A percentile compares a stretch with the other conserved stretches of the same genome.
phyloP scores from a whole-genome alignment of 805 yeast genomes.

The Starmera caribaea region DNA sequence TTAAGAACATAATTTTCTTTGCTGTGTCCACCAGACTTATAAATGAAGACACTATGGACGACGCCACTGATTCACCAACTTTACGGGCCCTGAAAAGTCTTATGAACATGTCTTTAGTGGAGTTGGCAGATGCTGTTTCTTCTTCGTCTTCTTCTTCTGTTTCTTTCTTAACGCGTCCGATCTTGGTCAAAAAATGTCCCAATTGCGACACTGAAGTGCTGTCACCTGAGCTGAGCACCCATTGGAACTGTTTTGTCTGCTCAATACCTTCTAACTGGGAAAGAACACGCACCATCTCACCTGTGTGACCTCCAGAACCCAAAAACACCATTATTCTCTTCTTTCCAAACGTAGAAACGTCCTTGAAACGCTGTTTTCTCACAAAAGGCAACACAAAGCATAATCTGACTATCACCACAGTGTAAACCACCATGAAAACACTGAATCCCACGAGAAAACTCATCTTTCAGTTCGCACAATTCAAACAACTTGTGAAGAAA shows the following conservation, averaged over 20 bases:
- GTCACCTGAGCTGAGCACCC: conserved; percentile 42
- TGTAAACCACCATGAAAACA: background rate
- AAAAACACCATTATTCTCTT: conserved; percentile 30
- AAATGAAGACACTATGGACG: conserved; percentile 38
- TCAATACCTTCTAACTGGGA: conserved; percentile 18
- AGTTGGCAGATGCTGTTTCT: conserved; percentile 9
- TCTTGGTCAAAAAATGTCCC: conserved; percentile 5
- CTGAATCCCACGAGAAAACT: too few relatives aligned
- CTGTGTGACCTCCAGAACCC: conserved; percentile 97
- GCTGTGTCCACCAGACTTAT: conserved; percentile 24
- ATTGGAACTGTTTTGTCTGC: conserved; percentile 11
- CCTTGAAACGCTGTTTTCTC: background rate
- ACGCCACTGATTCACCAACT: conserved; percentile 44
- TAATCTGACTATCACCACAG: background rate
- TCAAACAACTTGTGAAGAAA: too few relatives aligned
- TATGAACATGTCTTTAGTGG: conserved; percentile 8
- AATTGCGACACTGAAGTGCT: conserved; percentile 31
- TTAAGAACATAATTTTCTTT: conserved; percentile 17
- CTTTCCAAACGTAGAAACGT: background rate
- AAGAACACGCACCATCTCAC: conserved; percentile 80
- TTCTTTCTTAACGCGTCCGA: too few relatives aligned
- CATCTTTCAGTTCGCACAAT: too few relatives aligned
- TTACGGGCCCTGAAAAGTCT: conserved; percentile 46
- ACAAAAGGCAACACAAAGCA: background rate
- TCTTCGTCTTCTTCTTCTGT: background rate